phyloP scores from a whole-genome alignment of 331 rosid genomes.

The Acacia concinna region DNA sequence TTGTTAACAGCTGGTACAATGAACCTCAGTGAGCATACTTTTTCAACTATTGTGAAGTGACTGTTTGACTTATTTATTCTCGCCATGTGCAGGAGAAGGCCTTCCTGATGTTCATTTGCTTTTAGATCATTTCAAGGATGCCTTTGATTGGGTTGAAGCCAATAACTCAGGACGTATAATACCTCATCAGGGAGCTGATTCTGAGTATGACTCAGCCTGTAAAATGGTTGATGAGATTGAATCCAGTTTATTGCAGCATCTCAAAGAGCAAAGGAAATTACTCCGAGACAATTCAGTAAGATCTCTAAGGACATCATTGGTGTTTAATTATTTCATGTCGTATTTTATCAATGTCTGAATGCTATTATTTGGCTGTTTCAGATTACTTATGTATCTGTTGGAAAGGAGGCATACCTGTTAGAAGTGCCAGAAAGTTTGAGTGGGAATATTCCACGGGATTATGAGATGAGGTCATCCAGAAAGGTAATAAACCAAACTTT shows the following conservation, averaged over 20 bases:
- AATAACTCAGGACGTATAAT: conserved; percentile 84
- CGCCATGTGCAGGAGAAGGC: conserved; percentile 60
- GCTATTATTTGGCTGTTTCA: conserved; percentile 39
- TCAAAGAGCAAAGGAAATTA: conserved; percentile 67
- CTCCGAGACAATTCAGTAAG: conserved; percentile 69
- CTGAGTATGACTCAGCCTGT: conserved; percentile 81
- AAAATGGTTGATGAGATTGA: conserved; percentile 64
- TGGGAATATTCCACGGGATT: conserved; percentile 56
- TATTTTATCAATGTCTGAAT: conserved; percentile 14
- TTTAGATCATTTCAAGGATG: conserved; percentile 78
- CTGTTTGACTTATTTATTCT: conserved; percentile 28
- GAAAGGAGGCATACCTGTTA: conserved; percentile 84
- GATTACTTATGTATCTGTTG: conserved; percentile 73
- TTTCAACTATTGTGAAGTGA: background rate
- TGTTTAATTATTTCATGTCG: conserved; percentile 18
- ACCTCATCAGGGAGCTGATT: conserved; percentile 84
- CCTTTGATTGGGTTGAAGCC: conserved; percentile 97
- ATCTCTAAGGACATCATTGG: conserved; percentile 14
- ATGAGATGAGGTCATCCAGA: conserved; percentile 82
- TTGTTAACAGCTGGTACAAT: conserved; percentile 76
- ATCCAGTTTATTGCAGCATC: conserved; percentile 54
- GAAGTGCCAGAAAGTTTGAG: conserved; percentile 85
- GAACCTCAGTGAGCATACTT: background rate
- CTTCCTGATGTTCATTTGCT: conserved; percentile 61
- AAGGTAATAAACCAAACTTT: conserved; percentile 51